Percentiles rank a stretch among this genome's conserved stretches.
These are phyloP conservation scores for Cucumis hystrix DNA, from an alignment of 306 rosid genomes.

Conservation along the genomic window DNA sequence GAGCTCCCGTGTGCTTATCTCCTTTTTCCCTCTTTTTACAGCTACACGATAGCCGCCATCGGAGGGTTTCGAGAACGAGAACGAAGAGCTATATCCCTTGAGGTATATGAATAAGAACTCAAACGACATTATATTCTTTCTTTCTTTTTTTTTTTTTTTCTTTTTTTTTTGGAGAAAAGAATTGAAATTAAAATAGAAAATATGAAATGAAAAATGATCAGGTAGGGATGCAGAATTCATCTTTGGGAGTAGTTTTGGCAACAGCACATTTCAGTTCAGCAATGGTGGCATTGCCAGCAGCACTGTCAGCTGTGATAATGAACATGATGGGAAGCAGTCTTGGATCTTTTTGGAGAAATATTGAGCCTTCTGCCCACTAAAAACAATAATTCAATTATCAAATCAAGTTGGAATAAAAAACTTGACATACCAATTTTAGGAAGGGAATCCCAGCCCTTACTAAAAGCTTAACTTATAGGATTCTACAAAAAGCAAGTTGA, in stretches of 20 bases:
- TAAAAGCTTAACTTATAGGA: no score
- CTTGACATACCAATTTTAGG: no score
- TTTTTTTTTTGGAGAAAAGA: no score
- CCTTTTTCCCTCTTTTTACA: neutral
- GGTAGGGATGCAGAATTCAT: conserved; percentile 38
- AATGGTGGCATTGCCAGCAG: conserved; percentile 27
- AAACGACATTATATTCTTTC: no score
- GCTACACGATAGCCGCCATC: conserved; percentile 19
- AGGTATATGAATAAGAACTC: conserved; percentile 11
- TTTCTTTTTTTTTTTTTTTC: no score
- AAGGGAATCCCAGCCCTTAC: neutral
- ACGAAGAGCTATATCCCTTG: conserved; percentile 30
- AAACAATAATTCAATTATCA: no score
- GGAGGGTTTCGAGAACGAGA: conserved; percentile 21
- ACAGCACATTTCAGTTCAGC: conserved; percentile 26
- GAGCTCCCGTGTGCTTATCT: no score
- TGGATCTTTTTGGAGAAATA: conserved; percentile 19
- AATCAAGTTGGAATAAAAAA: no score
- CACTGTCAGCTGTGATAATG: conserved; percentile 33
- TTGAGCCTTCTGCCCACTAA: conserved; percentile 6
- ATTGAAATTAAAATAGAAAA: no score
- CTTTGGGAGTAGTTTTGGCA: conserved; percentile 30
- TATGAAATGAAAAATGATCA: neutral
- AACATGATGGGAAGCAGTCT: conserved; percentile 33
- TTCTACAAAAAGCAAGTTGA: no score